Evolutionary conservation across 495 filamentous ascomycete species (phyloP), one percentile per base, ranked within the genome.

Genomic region (Aspergillus incahuasiensis): DNA sequence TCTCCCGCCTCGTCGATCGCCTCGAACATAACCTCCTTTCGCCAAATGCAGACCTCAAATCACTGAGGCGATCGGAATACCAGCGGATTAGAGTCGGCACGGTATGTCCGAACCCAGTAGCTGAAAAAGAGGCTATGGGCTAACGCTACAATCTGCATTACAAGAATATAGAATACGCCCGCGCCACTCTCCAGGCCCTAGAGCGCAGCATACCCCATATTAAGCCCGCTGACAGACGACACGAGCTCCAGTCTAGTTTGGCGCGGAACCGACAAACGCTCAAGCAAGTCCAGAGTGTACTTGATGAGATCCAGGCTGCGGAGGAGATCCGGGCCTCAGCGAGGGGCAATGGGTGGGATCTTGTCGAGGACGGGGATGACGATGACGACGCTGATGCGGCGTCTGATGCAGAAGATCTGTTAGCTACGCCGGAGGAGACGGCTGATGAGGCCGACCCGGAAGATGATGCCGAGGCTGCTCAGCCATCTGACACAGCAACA

Each of bases 121-220:
- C 13, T 50, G 21, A 52, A n/a, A n/a, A n/a, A n/a, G n/a, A n/a
- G n/a, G n/a, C n/a, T n/a, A n/a, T n/a, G n/a, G n/a, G n/a, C n/a
- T n/a, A n/a, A n/a, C n/a, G n/a, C n/a, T n/a, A n/a, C n/a, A n/a
- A n/a, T n/a, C n/a, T 16, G 16, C 32, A 5, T 18, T 34, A 53
- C 18, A 50, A 91, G 84, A 96, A 94, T 63, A 72, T 96, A 59
- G 86, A 88, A 66, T 85, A 90, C 65, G 91, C 91, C 8, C 85
- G 85, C 47, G 79, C 81, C 1, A 81, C 90, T 45, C 87, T 96
- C 41, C 78, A 86, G 28, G 81, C 79, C 51, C 80, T 95, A 20
- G 91, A 96, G 65, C 88, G 90, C 55, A 83, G 86, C 41, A 81
- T 85, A 28, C 72, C 82, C 5, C 64, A 74, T 41, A 69, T 90